These are phyloP conservation scores for Pogostemon cablin DNA, from an alignment of 257 asterid species.

Conservation along the genomic window DNA sequence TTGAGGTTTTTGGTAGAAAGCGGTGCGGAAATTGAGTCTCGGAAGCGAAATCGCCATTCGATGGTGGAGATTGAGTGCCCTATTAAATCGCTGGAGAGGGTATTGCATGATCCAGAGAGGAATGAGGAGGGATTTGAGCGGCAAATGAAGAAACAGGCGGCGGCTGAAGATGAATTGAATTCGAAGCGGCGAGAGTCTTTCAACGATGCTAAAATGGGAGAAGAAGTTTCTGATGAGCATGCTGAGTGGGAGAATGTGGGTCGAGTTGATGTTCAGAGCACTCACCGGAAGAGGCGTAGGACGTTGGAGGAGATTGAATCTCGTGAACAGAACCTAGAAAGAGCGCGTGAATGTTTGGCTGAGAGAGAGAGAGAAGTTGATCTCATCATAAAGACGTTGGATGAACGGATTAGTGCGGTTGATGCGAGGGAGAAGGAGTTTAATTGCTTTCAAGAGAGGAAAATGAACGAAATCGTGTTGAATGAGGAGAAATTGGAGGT, in stretches of 20 bases:
- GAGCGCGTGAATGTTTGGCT: slow-evolving; percentile 24
- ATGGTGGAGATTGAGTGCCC: slow-evolving; percentile 23
- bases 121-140: slow-evolving; percentile 28
- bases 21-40: slow-evolving; percentile 9
- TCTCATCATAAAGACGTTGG: slow-evolving; percentile 9
- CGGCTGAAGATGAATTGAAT: slow-evolving; percentile 26
- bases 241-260: slow-evolving; percentile 23
- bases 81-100: slow-evolving; percentile 24
- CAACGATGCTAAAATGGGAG: slow-evolving; percentile 2
- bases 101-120: slow-evolving; percentile 27
- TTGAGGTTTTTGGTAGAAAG: slow-evolving; percentile 4
- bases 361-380: slow-evolving; percentile 36
- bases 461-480: slow-evolving; percentile 27
- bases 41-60: slow-evolving; percentile 27
- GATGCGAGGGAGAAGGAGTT: slow-evolving; percentile 36
- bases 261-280: slow-evolving; percentile 16
- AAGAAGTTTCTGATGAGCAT: slow-evolving; percentile 33
- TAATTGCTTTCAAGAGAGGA: slow-evolving; percentile 24
- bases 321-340: slow-evolving; percentile 6
- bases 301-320: slow-evolving; percentile 30
- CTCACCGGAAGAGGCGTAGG: slow-evolving; percentile 1
- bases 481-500: slow-evolving; percentile 29
- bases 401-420: slow-evolving; percentile 26
- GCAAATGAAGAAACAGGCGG: slow-evolving; percentile 30
- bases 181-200: slow-evolving; percentile 24